Conservation (phyloP, 2,329 filamentous ascomycete genomes). For the Chaetomiaceae sp. region DNA sequence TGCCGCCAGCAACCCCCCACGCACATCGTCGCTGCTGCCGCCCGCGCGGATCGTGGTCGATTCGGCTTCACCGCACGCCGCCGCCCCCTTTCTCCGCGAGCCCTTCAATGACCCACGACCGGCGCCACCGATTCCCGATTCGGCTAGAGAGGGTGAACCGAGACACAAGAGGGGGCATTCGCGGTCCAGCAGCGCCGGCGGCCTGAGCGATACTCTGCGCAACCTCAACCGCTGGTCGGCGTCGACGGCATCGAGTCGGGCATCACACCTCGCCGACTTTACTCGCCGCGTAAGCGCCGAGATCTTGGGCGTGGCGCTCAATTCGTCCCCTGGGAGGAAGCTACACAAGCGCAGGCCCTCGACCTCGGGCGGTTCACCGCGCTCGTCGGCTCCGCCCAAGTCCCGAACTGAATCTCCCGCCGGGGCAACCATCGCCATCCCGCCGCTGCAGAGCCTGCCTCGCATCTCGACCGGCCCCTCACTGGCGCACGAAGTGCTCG, state of each 20-base stretch:
- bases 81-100: conserved; percentile 19
- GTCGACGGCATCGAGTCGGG: conserved; percentile 47
- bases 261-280: conserved; percentile 37
- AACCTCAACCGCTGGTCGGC: conserved; percentile 51
- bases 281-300: conserved; percentile 44
- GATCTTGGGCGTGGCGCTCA: conserved; percentile 32
- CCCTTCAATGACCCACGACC: conserved; percentile 29
- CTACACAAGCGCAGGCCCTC: conserved; percentile 37
- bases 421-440: conserved; percentile 23
- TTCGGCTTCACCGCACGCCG: conserved; percentile 15
- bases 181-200: conserved; percentile 35
- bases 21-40: conserved; percentile 43
- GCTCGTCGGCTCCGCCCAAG: conserved; percentile 16
- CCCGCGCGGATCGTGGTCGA: conserved; percentile 32
- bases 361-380: conserved; percentile 29
- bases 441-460: conserved; percentile 37
- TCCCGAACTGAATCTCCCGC: conserved; percentile 24
- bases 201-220: conserved; percentile 42
- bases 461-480: conserved; percentile 40
- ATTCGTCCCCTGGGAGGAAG: conserved; percentile 32
- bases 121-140: conserved; percentile 15
- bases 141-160: conserved; percentile 21
- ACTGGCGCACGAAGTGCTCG: conserved; percentile 35
- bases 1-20: conserved; percentile 33
- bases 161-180: conserved; percentile 30